Percentiles rank a stretch among this genome's conserved stretches.
Conservation (phyloP, 1,284 basidiomycete genomes). For the Trichosporon sp. region DNA sequence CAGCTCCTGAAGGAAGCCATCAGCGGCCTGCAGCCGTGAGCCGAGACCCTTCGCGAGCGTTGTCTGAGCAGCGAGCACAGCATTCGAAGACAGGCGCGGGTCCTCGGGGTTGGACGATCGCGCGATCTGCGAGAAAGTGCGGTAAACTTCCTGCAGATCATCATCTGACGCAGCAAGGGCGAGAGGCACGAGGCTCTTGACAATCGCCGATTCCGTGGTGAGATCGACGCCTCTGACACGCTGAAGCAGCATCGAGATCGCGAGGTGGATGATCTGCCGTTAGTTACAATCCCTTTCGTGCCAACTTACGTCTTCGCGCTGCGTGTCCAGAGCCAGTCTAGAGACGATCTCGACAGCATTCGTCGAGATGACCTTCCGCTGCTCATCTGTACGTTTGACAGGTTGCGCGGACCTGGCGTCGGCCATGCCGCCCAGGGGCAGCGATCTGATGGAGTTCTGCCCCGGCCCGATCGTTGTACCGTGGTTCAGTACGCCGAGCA, state of each 20-base stretch:
- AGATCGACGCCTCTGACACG: constrained; percentile 76
- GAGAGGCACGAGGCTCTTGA: constrained; percentile 84
- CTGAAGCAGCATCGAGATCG: constrained; percentile 88
- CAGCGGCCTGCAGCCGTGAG: constrained; percentile 66
- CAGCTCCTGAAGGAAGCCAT: constrained; percentile 76
- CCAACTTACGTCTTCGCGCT: constrained; percentile 62
- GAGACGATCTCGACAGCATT: constrained; percentile 87
- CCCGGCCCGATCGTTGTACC: constrained; percentile 47
- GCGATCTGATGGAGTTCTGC: constrained; percentile 25
- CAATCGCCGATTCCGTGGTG: constrained; percentile 80
- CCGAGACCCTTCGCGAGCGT: constrained; percentile 69
- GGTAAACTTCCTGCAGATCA: constrained; percentile 78
- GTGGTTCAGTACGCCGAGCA: constrained; percentile 85
- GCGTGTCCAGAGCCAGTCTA: constrained; percentile 72
- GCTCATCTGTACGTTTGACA: constrained; percentile 61
- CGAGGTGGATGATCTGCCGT: constrained; percentile 68
- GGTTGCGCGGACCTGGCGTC: constrained; percentile 5
- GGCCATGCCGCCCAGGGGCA: constrained; percentile 8
- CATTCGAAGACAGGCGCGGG: constrained; percentile 75
- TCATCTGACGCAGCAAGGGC: constrained; percentile 70
- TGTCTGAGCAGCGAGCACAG: constrained; percentile 83
- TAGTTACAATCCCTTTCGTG: not conserved
- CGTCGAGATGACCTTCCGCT: constrained; percentile 75
- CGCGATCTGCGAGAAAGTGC: constrained; percentile 79
- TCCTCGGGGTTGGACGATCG: constrained; percentile 77